Conservation (phyloP, 2,329 filamentous ascomycete species). For the Cladosporium halotolerans region DNA sequence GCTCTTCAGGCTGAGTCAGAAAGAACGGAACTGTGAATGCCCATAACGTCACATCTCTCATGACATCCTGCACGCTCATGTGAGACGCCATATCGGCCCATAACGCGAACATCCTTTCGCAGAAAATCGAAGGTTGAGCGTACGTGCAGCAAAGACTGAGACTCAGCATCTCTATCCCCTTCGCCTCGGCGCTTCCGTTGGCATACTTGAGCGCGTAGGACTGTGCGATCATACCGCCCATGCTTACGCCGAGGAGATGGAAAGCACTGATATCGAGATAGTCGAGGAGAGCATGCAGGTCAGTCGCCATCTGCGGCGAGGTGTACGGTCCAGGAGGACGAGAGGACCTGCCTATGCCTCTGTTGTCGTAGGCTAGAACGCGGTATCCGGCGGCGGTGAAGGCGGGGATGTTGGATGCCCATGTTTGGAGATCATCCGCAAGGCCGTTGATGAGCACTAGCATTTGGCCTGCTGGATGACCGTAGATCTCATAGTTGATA, state of each 20-base stretch:
- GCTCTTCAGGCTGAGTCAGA: conserved; percentile 10
- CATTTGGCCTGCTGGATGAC: neutral
- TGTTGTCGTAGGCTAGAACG: conserved; percentile 22
- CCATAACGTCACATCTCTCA: conserved; percentile 23
- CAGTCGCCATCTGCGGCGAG: conserved; percentile 15
- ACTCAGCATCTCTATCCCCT: conserved; percentile 12
- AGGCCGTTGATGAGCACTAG: conserved; percentile 23
- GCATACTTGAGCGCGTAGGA: conserved; percentile 19
- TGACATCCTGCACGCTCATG: conserved; percentile 21
- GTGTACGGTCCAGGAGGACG: conserved; percentile 19
- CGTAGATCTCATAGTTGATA: conserved; percentile 16
- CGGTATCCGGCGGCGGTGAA: conserved; percentile 15
- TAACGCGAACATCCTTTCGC: conserved; percentile 18
- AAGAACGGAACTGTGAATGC: conserved; percentile 23
- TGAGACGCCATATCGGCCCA: conserved; percentile 20
- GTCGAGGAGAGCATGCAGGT: conserved; percentile 17
- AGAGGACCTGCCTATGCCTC: conserved; percentile 19
- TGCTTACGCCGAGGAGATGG: conserved; percentile 22
- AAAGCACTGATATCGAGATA: conserved; percentile 13
- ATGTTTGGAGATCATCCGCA: conserved; percentile 20
- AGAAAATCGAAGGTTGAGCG: conserved; percentile 18
- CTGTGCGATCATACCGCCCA: conserved; percentile 25
- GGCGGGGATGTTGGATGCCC: conserved; percentile 16
- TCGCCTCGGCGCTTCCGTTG: conserved; percentile 7
- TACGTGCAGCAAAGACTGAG: conserved; percentile 21